Evolutionary conservation across 2,329 filamentous ascomycete genomes (phyloP).

Genomic region (Tricladium varicosporioides): DNA sequence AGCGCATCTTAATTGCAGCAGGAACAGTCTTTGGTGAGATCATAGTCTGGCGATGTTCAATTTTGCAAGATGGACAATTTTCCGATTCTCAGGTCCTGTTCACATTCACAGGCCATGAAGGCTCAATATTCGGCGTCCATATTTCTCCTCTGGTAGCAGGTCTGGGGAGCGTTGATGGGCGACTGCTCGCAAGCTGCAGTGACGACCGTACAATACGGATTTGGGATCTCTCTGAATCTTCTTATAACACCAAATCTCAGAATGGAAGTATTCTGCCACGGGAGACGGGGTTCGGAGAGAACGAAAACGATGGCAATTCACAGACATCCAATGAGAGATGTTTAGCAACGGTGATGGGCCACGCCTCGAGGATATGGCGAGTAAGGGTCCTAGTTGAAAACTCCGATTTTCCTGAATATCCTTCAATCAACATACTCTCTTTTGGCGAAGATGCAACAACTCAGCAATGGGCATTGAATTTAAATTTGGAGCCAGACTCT

Average conservation of each 20-base stretch:
- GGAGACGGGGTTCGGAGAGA: constrained; percentile 63
- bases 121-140: constrained; percentile 86
- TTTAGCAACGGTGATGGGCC: constrained; percentile 77
- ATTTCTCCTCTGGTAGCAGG: constrained; percentile 60
- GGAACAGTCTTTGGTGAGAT: constrained; percentile 96
- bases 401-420: neutral
- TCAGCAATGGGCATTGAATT: constrained; percentile 59
- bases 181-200: constrained; percentile 86
- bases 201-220: constrained; percentile 88
- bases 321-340: constrained; percentile 41
- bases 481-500: neutral
- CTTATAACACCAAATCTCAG: neutral
- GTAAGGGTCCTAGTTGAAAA: constrained; percentile 59
- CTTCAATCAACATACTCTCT: constrained; percentile 60
- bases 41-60: constrained; percentile 75
- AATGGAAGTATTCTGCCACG: constrained; percentile 27
- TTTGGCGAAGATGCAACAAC: constrained; percentile 82
- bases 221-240: constrained; percentile 64
- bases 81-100: constrained; percentile 45
- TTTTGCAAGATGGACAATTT: constrained; percentile 25
- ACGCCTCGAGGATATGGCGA: constrained; percentile 86
- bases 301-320: constrained; percentile 28
- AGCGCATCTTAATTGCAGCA: constrained; percentile 71
- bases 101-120: constrained; percentile 72
- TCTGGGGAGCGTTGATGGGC: constrained; percentile 40